Evolutionary conservation across 495 filamentous ascomycete species (phyloP).

Genomic region (Pseudomonodictys pantanalensis): DNA sequence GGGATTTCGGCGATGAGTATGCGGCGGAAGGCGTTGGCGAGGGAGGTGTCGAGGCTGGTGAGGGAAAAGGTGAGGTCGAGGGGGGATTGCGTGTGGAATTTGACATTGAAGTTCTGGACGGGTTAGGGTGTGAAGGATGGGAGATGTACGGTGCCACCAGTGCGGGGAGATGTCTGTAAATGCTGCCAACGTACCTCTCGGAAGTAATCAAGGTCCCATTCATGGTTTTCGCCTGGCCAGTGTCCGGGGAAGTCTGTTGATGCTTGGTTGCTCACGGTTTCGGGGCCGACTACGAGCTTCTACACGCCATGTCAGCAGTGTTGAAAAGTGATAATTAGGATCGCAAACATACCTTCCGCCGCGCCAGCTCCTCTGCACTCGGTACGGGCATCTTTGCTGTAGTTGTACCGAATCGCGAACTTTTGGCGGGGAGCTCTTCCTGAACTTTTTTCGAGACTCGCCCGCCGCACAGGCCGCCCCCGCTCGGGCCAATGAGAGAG

Average conservation of each 20-base stretch:
- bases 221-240: slow-evolving; percentile 85
- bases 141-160: too few relatives aligned
- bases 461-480: slow-evolving; percentile 5
- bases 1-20: slow-evolving; percentile 96
- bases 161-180: background rate
- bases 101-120: slow-evolving; percentile 60
- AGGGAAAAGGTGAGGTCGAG: slow-evolving; percentile 82
- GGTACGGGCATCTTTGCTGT: slow-evolving; percentile 21
- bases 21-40: slow-evolving; percentile 97
- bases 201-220: slow-evolving; percentile 80
- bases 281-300: slow-evolving; percentile 80
- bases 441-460: slow-evolving; percentile 4
- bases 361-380: slow-evolving; percentile 33
- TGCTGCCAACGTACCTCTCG: slow-evolving; percentile 55
- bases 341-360: slow-evolving; percentile 32
- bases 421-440: slow-evolving; percentile 17
- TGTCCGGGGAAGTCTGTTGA: slow-evolving; percentile 88
- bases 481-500: slow-evolving; percentile 12
- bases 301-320: slow-evolving; percentile 38
- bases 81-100: slow-evolving; percentile 77
- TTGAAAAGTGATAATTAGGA: background rate
- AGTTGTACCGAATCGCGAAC: background rate
- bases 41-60: slow-evolving; percentile 82
- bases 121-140: slow-evolving; percentile 18
- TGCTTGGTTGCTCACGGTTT: slow-evolving; percentile 83